Conservation (phyloP, 2,329 filamentous ascomycete species). For the Botrytis byssoidea region DNA sequence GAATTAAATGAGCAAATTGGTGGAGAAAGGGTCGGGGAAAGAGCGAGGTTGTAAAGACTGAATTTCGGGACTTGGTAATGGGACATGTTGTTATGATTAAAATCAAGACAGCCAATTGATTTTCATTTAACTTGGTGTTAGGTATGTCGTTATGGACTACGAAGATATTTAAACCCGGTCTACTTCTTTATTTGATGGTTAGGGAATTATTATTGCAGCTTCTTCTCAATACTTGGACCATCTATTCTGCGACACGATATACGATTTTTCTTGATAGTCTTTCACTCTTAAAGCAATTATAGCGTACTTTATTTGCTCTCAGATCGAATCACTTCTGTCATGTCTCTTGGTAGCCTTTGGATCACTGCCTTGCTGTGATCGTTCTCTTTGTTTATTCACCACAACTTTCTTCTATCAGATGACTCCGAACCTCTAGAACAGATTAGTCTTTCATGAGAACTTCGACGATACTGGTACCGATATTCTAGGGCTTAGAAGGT, state of each 20-base stretch:
- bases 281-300: neutral
- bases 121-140: neutral
- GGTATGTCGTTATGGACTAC: neutral
- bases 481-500: neutral
- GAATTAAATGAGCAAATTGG: slow-evolving; percentile 41
- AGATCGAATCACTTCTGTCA: neutral
- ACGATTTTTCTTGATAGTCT: neutral
- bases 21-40: neutral
- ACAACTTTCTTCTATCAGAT: neutral
- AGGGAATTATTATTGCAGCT: neutral
- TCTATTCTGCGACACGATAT: neutral
- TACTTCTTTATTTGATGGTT: neutral
- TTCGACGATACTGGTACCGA: too few species aligned
- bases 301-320: neutral
- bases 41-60: slow-evolving; percentile 23
- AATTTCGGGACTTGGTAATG: neutral
- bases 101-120: too few species aligned
- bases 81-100: neutral
- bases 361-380: neutral
- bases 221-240: neutral
- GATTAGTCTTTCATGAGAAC: neutral
- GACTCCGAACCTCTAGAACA: neutral
- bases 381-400: neutral
- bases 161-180: neutral
- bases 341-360: neutral